phyloP scores from a whole-genome alignment of 345 rosid genomes.

The Gossypium sturtianum region DNA sequence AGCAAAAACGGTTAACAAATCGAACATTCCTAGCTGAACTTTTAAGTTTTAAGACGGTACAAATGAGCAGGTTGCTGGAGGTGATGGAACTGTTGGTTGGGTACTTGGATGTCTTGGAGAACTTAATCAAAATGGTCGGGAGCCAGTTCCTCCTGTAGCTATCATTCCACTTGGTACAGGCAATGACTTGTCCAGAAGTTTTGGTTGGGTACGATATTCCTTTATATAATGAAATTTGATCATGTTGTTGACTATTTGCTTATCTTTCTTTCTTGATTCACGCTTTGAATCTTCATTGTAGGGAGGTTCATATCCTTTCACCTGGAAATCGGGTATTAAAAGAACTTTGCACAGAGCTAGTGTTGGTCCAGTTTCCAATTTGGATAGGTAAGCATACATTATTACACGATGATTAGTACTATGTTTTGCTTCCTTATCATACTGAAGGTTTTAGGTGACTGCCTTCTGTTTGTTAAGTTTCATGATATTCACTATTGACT shows the following conservation, averaged over 20 bases:
- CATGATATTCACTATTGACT: background rate
- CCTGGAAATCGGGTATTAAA: slow-evolving; percentile 91
- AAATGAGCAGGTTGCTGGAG: slow-evolving; percentile 86
- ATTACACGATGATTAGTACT: background rate
- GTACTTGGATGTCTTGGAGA: slow-evolving; percentile 78
- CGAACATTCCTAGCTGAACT: background rate
- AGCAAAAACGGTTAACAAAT: background rate
- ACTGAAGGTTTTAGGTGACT: background rate
- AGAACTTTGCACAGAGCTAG: slow-evolving; percentile 62
- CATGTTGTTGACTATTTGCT: slow-evolving; percentile 11
- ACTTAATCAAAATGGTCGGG: slow-evolving; percentile 44
- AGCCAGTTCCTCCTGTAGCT: slow-evolving; percentile 82
- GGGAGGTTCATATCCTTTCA: slow-evolving; percentile 97
- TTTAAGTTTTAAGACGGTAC: slow-evolving; percentile 8
- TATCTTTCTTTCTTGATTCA: slow-evolving; percentile 17
- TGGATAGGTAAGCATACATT: slow-evolving; percentile 56
- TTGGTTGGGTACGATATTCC: slow-evolving; percentile 77
- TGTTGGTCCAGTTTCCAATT: slow-evolving; percentile 46
- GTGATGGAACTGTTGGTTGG: slow-evolving; percentile 99
- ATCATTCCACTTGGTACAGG: slow-evolving; percentile 95
- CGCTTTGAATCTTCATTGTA: slow-evolving; percentile 27
- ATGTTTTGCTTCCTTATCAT: background rate
- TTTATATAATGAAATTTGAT: slow-evolving; percentile 5
- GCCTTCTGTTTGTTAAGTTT: background rate
- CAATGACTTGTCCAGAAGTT: slow-evolving; percentile 88